Evolutionary conservation across 805 yeast species (phyloP), one percentile per base, ranked within the genome.

Genomic region (Kluyveromyces lactis): DNA sequence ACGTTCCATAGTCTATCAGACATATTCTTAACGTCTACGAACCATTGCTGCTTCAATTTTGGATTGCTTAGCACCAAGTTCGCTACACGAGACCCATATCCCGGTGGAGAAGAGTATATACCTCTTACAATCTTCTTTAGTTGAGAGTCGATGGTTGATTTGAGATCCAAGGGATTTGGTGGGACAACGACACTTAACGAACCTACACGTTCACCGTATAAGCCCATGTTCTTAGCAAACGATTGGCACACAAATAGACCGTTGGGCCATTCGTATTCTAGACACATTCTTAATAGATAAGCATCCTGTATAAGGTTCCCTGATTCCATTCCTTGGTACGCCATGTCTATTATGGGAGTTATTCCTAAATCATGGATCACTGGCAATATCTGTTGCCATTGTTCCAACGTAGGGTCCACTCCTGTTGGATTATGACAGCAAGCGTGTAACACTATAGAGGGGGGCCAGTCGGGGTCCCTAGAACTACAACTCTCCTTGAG

Each of bases 381-480:
- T 36, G 79, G 76, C 52, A 84, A 69, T 29, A 90, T 84, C 59
- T 72, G 64, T 45, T 73, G 69, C 96, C 95, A 87, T 58, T 89
- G 86, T 47, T 77, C 84, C 19, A 66, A 63, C 13, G 86, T 77
- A 45, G 95, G 92, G 59, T 89, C 97, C 60, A 89, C 78, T 48
- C 97, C 97, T 15, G 97, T 90, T 40, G 97, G 97, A 69, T 89
- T 90, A 68, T 89, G 97, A 55, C 96, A 92, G 60, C 96, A 87
- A 7, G 95, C 95, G 63, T 89, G 97, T 44, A 89, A 72, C 41
- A 89, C 69, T 17, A 87, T 80, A 39, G 48, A 47, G 16, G 46
- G 47, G 8, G 49, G 51, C 26, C 45, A 35, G 13, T 42, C 43
- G 6, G 31, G 48, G 23, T 77, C 73, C 17, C 81, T 68, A 19